Percentiles rank a stretch among this genome's conserved stretches.
These are phyloP conservation scores for Inosperma sp. DNA, from an alignment of 768 basidiomycete genomes.

Conservation along the genomic window DNA sequence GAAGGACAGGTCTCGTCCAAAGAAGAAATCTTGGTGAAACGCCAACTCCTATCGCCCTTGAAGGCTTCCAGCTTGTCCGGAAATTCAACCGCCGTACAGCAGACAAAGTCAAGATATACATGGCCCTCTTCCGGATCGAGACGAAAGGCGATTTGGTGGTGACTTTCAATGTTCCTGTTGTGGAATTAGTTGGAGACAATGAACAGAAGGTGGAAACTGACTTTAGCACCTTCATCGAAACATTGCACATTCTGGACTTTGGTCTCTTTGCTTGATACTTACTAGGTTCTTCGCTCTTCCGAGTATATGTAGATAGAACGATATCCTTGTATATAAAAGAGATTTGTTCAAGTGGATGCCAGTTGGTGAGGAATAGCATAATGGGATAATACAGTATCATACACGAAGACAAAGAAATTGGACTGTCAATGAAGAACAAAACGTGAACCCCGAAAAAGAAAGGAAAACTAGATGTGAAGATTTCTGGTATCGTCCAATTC, in stretches of 20 bases:
- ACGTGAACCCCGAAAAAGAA: not conserved
- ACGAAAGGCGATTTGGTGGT: conserved; percentile 73
- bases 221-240: conserved; percentile 51
- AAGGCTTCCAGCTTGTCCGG: conserved; percentile 63
- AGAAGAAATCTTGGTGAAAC: conserved; percentile 46
- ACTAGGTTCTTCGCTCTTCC: not conserved
- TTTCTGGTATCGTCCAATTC: conserved; percentile 35
- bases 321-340: no score
- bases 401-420: not conserved
- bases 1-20: conserved; percentile 34
- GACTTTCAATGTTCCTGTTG: conserved; percentile 74
- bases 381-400: no score
- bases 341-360: no score
- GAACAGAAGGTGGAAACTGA: conserved; percentile 38
- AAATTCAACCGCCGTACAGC: conserved; percentile 66
- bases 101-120: conserved; percentile 70
- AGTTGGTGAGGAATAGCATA: no score
- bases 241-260: conserved; percentile 65
- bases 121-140: conserved; percentile 78
- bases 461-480: not conserved
- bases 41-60: conserved; percentile 56
- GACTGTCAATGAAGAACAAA: not conserved
- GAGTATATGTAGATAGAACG: not conserved
- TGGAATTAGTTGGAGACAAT: conserved; percentile 41
- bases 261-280: conserved; percentile 54